phyloP scores from a whole-genome alignment of 2,329 filamentous ascomycete genomes.

The Fusarium sacchari region DNA sequence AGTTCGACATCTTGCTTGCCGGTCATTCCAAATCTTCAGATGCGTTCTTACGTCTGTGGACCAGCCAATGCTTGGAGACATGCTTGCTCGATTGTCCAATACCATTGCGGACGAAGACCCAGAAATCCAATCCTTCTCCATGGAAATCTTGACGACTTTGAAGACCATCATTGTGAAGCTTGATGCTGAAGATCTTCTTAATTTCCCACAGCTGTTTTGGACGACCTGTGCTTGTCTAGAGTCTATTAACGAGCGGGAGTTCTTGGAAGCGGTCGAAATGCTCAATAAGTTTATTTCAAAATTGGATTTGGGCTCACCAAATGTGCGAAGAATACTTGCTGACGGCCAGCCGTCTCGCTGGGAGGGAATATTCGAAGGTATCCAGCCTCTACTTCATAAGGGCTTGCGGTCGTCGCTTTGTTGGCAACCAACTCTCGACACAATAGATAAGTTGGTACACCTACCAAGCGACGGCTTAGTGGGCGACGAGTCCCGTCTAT shows the following conservation, averaged over 20 bases:
- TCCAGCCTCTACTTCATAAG: slow-evolving; percentile 89
- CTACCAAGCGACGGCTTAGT: slow-evolving; percentile 84
- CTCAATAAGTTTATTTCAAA: slow-evolving; percentile 86
- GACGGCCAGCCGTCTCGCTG: slow-evolving; percentile 86
- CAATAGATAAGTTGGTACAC: slow-evolving; percentile 80
- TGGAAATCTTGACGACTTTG: slow-evolving; percentile 95
- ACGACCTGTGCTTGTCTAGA: slow-evolving; percentile 95
- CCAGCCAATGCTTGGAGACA: slow-evolving; percentile 94
- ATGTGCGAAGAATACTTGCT: slow-evolving; percentile 74
- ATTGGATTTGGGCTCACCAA: slow-evolving; percentile 78
- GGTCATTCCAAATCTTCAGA: slow-evolving; percentile 96
- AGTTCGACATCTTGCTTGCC: slow-evolving; percentile 91
- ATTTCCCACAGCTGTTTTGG: slow-evolving; percentile 98
- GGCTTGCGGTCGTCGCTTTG: slow-evolving; percentile 88
- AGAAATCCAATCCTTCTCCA: slow-evolving; percentile 95
- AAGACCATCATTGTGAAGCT: slow-evolving; percentile 91
- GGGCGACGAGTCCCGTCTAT: slow-evolving; percentile 82
- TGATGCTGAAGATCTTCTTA: slow-evolving; percentile 79
- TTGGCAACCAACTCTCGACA: slow-evolving; percentile 78
- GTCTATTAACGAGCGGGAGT: slow-evolving; percentile 96
- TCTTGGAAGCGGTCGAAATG: slow-evolving; percentile 91
- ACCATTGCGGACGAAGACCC: slow-evolving; percentile 95
- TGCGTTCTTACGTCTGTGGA: slow-evolving; percentile 92
- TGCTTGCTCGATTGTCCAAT: slow-evolving; percentile 94
- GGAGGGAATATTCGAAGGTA: slow-evolving; percentile 88